These are phyloP conservation scores for Rhodotorula sp. DNA, from an alignment of 1,284 basidiomycete genomes.

Conservation along the genomic window DNA sequence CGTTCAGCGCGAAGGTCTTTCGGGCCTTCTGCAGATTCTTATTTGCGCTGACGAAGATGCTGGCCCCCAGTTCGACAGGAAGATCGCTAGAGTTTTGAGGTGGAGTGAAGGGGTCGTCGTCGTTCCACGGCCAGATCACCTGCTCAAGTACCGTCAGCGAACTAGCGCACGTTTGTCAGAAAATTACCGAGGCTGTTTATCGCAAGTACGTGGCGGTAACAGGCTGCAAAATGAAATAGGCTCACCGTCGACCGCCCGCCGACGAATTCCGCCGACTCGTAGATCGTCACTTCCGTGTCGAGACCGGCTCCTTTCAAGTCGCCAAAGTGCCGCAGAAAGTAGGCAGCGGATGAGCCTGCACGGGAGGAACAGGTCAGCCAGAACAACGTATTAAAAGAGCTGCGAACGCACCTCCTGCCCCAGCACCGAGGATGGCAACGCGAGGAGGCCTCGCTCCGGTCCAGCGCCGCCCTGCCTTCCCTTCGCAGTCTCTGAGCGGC, in stretches of 20 bases:
- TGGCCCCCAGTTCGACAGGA: constrained; percentile 78
- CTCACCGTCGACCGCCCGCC: constrained; percentile 42
- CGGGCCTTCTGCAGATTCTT: constrained; percentile 56
- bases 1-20: constrained; percentile 71
- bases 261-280: constrained; percentile 36
- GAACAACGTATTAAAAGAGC: background rate
- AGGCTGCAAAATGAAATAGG: too few species aligned
- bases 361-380: background rate
- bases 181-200: too few species aligned
- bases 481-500: background rate
- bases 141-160: too few species aligned
- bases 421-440: constrained; percentile 40
- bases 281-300: constrained; percentile 38
- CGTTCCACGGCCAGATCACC: constrained; percentile 35
- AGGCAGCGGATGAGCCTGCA: constrained; percentile 41
- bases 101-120: constrained; percentile 20
- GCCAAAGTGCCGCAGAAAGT: constrained; percentile 36
- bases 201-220: too few species aligned
- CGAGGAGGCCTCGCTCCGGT: constrained; percentile 11
- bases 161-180: too few species aligned
- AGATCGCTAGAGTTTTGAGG: constrained; percentile 4
- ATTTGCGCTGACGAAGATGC: constrained; percentile 69
- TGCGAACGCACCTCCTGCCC: constrained; percentile 30
- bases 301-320: constrained; percentile 9
- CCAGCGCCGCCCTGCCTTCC: constrained; percentile 1